Conservation (phyloP, 2,329 filamentous ascomycete species). For the Clonostachys sp. region DNA sequence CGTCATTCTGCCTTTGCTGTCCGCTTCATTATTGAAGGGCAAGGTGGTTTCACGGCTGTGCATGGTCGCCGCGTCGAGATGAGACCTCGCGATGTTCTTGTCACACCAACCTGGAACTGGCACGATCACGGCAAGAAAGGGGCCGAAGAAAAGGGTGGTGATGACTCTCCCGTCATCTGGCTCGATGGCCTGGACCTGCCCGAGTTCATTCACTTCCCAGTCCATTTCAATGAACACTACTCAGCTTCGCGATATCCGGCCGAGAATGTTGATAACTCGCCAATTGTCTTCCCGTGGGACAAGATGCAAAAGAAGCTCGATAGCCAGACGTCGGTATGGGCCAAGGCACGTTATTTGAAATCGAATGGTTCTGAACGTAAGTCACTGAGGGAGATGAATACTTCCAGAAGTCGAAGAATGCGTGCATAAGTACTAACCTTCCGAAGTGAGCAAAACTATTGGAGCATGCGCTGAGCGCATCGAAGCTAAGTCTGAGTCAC, state of each 20-base stretch:
- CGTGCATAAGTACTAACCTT: background rate
- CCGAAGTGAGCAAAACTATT: too few species aligned
- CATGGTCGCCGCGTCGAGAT: conserved; percentile 42
- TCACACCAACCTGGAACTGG: conserved; percentile 34
- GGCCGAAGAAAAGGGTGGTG: conserved; percentile 13
- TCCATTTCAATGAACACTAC: conserved; percentile 49
- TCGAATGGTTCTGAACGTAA: too few species aligned
- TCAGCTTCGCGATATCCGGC: conserved; percentile 31
- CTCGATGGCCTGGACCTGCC: conserved; percentile 50
- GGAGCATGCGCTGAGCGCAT: too few species aligned
- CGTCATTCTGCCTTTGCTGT: conserved; percentile 48
- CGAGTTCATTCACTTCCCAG: conserved; percentile 40
- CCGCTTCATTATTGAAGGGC: conserved; percentile 50
- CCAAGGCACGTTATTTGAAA: too few species aligned
- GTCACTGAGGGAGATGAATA: too few species aligned
- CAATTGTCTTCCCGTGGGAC: conserved; percentile 43
- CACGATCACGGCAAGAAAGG: conserved; percentile 35
- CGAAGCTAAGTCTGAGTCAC: too few species aligned
- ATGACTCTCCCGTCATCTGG: conserved; percentile 43
- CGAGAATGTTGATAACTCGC: conserved; percentile 15
- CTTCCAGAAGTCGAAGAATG: too few species aligned
- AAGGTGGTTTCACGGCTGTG: conserved; percentile 48
- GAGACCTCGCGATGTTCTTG: conserved; percentile 44
- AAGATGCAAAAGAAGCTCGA: conserved; percentile 21
- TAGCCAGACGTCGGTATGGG: too few species aligned